Conservation (phyloP, 768 basidiomycete genomes). For the Amanita phalloides region DNA sequence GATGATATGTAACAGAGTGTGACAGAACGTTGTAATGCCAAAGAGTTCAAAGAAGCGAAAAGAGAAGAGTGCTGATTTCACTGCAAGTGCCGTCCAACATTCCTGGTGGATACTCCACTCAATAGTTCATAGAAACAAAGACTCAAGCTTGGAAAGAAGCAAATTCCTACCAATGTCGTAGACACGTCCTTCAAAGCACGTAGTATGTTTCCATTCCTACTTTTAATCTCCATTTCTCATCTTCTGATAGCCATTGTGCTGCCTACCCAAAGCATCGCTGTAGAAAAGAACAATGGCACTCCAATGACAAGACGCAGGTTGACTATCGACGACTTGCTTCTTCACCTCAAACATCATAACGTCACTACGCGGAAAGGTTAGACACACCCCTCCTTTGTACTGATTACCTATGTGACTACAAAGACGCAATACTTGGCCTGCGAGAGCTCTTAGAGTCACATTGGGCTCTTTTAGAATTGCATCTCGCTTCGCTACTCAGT, state of each 20-base stretch:
- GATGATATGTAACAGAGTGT: neutral
- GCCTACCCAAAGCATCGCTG: slow-evolving; percentile 70
- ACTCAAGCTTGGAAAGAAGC: slow-evolving; percentile 93
- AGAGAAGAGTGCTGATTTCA: slow-evolving; percentile 82
- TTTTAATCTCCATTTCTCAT: slow-evolving; percentile 6
- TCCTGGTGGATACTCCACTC: slow-evolving; percentile 1
- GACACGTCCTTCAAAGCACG: slow-evolving; percentile 95
- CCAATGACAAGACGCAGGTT: slow-evolving; percentile 74
- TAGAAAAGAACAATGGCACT: slow-evolving; percentile 38
- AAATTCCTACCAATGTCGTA: slow-evolving; percentile 69
- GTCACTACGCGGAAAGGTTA: slow-evolving; percentile 63
- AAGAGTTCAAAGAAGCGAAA: slow-evolving; percentile 79
- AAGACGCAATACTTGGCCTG: slow-evolving; percentile 68
- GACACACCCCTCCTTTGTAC: neutral
- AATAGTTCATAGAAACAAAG: slow-evolving; percentile 71
- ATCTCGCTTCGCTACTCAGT: slow-evolving; percentile 44
- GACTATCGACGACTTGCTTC: slow-evolving; percentile 64
- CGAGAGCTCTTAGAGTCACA: slow-evolving; percentile 61
- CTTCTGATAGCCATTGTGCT: slow-evolving; percentile 70
- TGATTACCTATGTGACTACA: neutral
- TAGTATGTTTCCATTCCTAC: slow-evolving; percentile 41
- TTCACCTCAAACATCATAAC: slow-evolving; percentile 79
- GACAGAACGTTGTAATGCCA: neutral
- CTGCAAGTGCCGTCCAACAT: slow-evolving; percentile 29
- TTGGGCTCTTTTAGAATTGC: slow-evolving; percentile 39